Evolutionary conservation across 2,329 filamentous ascomycete genomes (phyloP).

Genomic region (Plenodomus lindquistii): DNA sequence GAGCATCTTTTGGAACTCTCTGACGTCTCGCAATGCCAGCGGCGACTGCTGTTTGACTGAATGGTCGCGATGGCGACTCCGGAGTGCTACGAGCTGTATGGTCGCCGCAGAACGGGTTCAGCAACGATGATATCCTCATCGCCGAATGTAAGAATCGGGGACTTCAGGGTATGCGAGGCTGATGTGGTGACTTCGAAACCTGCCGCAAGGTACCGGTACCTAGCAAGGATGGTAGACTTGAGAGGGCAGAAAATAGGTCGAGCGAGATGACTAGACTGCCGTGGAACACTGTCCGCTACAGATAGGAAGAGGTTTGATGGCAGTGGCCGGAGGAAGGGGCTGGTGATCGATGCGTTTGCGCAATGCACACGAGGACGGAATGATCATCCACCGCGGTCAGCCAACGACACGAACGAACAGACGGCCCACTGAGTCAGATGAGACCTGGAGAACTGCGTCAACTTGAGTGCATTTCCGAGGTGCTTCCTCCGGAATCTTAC

Average conservation of each 20-base stretch:
- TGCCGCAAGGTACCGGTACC: constrained; percentile 17
- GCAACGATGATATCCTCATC: constrained; percentile 48
- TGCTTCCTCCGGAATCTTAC: constrained; percentile 14
- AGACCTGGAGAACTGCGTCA: neutral
- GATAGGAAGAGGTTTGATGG: constrained; percentile 21
- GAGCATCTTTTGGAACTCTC: constrained; percentile 68
- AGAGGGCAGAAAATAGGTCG: constrained; percentile 12
- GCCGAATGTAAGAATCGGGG: constrained; percentile 4
- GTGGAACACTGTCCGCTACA: constrained; percentile 27
- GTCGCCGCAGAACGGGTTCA: constrained; percentile 42
- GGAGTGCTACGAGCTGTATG: constrained; percentile 16
- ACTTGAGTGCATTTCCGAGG: neutral
- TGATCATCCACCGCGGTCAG: constrained; percentile 19
- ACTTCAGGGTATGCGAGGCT: neutral
- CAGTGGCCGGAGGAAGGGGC: constrained; percentile 22
- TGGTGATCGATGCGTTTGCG: constrained; percentile 32
- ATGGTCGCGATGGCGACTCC: constrained; percentile 15
- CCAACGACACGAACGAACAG: constrained; percentile 17
- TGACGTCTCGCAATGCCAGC: constrained; percentile 41
- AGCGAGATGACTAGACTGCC: constrained; percentile 20
- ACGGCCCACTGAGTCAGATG: neutral
- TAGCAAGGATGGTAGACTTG: constrained; percentile 22
- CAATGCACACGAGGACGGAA: constrained; percentile 33
- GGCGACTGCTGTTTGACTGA: constrained; percentile 5
- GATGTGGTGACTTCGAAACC: constrained; percentile 7